These are phyloP conservation scores for Candida boleticola DNA, from an alignment of 805 yeast genomes.

Conservation along the genomic window DNA sequence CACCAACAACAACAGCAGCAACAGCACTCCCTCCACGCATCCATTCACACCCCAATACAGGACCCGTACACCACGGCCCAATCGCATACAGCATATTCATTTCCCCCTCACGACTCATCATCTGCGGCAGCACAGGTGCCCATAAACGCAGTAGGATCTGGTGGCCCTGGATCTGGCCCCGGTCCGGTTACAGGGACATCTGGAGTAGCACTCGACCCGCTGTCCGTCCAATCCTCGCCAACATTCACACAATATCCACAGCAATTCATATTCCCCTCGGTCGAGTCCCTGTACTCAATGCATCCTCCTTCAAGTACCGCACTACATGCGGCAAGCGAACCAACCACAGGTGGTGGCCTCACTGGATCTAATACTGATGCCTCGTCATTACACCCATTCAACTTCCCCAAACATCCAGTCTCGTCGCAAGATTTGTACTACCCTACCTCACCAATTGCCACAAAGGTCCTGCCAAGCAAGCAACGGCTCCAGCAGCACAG, in stretches of 20 bases:
- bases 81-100: constrained; percentile 2
- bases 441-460: constrained; percentile 1
- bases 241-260: constrained; percentile 1
- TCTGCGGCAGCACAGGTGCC: neutral
- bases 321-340: neutral
- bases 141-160: neutral
- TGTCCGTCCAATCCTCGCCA: constrained; percentile 4
- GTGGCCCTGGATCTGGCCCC: neutral
- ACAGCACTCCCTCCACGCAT: neutral
- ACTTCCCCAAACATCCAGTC: constrained; percentile 1
- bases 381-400: neutral
- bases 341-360: neutral
- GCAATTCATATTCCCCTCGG: constrained; percentile 1
- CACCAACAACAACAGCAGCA: constrained; percentile 9
- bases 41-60: constrained; percentile 3
- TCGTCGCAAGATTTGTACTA: constrained; percentile 2
- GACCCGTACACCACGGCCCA: constrained; percentile 1
- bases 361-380: neutral
- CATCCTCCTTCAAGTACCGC: neutral
- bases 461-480: constrained; percentile 1
- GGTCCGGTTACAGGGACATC: too few species aligned
- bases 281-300: constrained; percentile 1
- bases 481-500: constrained; percentile 16
- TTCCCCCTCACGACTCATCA: neutral
- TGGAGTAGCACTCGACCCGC: neutral